These are phyloP conservation scores for Saururus chinensis DNA, from an alignment of 164 flowering plant genomes.

Conservation along the genomic window DNA sequence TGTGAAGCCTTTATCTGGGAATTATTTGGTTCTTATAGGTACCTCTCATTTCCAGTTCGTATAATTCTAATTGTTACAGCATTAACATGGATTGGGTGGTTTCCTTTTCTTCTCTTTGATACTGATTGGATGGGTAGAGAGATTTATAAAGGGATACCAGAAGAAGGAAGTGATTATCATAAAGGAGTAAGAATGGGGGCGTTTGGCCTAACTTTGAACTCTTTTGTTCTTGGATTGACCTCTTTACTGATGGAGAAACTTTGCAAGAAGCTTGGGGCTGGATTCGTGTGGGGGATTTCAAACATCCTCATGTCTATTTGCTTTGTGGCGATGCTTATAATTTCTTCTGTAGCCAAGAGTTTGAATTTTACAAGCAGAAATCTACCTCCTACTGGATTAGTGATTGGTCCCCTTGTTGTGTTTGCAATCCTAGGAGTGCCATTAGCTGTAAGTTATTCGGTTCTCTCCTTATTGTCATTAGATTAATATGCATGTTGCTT, in stretches of 20 bases:
- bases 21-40: conserved; percentile 61
- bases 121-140: conserved; percentile 99
- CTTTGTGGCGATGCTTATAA: conserved; percentile 62
- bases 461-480: neutral
- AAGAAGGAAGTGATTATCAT: conserved; percentile 54
- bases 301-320: conserved; percentile 73
- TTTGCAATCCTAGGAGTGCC: conserved; percentile 86
- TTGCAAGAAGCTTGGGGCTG: conserved; percentile 87
- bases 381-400: conserved; percentile 61
- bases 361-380: conserved; percentile 21
- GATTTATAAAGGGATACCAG: conserved; percentile 77
- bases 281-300: conserved; percentile 85
- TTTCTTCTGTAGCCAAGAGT: conserved; percentile 36
- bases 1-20: conserved; percentile 88
- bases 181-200: conserved; percentile 87
- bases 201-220: conserved; percentile 82
- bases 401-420: conserved; percentile 44
- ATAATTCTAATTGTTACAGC: conserved; percentile 58
- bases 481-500: neutral
- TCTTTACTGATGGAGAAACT: conserved; percentile 82
- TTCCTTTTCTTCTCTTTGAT: conserved; percentile 92
- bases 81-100: conserved; percentile 93
- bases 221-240: conserved; percentile 75
- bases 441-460: conserved; percentile 66
- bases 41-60: conserved; percentile 63